Conservation (phyloP, 108 stramenopile genomes). For the Pseudonitzschia multiseries region DNA sequence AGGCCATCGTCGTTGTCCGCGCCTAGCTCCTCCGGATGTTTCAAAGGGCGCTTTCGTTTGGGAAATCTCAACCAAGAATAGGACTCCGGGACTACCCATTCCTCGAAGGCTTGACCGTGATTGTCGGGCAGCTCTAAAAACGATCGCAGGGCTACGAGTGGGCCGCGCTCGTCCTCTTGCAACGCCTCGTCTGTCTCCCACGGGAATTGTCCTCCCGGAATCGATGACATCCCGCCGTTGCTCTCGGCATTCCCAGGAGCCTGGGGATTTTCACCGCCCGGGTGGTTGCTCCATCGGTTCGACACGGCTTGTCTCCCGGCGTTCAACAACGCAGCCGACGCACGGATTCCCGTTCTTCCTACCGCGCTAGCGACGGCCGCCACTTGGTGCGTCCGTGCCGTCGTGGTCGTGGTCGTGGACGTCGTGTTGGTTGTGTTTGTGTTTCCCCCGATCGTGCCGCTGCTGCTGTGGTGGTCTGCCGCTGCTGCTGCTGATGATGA, state of each 20-base stretch:
- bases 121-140: slow-evolving; percentile 47
- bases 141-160: slow-evolving; percentile 21
- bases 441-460: slow-evolving; percentile 7
- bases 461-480: neutral
- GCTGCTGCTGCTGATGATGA: no score
- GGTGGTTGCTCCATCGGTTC: slow-evolving; percentile 8
- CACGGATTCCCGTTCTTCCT: slow-evolving; percentile 10
- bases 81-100: slow-evolving; percentile 73
- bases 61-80: slow-evolving; percentile 51
- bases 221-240: neutral
- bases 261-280: no score
- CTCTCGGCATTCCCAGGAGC: neutral
- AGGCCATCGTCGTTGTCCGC: neutral
- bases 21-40: neutral
- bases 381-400: slow-evolving; percentile 7
- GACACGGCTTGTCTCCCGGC: slow-evolving; percentile 40
- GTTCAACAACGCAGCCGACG: slow-evolving; percentile 28
- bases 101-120: slow-evolving; percentile 18
- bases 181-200: neutral
- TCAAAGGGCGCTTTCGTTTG: neutral
- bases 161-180: slow-evolving; percentile 4
- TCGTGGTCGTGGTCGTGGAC: no score
- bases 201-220: neutral
- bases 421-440: neutral
- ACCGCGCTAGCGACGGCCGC: slow-evolving; percentile 16